Percentiles rank a stretch among this genome's conserved stretches.
These are phyloP conservation scores for Pisolithus orientalis DNA, from an alignment of 768 basidiomycete species.

Conservation along the genomic window DNA sequence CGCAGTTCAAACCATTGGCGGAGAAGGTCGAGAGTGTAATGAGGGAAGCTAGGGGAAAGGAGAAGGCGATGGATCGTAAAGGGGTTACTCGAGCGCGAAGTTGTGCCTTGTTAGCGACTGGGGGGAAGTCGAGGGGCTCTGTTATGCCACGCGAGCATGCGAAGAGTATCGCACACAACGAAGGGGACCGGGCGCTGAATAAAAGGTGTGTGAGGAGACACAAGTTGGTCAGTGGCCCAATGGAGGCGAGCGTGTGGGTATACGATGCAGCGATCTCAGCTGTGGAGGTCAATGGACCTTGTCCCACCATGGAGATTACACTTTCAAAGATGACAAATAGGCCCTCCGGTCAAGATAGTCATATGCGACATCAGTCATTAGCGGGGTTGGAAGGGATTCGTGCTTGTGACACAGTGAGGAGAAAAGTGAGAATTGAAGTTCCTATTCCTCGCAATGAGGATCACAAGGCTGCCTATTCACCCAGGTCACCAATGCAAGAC, in stretches of 20 bases:
- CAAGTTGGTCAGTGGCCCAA: conserved; percentile 35
- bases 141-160: not conserved
- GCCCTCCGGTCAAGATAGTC: not conserved
- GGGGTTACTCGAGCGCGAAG: conserved; percentile 27
- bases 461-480: not conserved
- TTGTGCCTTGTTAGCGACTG: conserved; percentile 23
- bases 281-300: conserved; percentile 24
- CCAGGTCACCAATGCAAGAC: not conserved
- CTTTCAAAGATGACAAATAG: conserved; percentile 5
- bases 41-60: conserved; percentile 11
- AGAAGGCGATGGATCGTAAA: conserved; percentile 9
- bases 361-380: conserved; percentile 21
- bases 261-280: conserved; percentile 47
- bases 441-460: conserved; percentile 8
- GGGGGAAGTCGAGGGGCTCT: conserved; percentile 10
- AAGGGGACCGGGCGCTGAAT: conserved; percentile 37
- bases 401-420: conserved; percentile 4
- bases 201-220: conserved; percentile 50
- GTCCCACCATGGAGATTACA: conserved; percentile 17
- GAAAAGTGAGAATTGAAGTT: conserved; percentile 15
- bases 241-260: conserved; percentile 36
- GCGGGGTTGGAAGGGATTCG: conserved; percentile 12
- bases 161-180: conserved; percentile 2
- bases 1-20: conserved; percentile 50
- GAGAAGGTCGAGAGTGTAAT: conserved; percentile 24